These are phyloP conservation scores for Bertia moriformis DNA, from an alignment of 2,329 filamentous ascomycete species.

Conservation along the genomic window DNA sequence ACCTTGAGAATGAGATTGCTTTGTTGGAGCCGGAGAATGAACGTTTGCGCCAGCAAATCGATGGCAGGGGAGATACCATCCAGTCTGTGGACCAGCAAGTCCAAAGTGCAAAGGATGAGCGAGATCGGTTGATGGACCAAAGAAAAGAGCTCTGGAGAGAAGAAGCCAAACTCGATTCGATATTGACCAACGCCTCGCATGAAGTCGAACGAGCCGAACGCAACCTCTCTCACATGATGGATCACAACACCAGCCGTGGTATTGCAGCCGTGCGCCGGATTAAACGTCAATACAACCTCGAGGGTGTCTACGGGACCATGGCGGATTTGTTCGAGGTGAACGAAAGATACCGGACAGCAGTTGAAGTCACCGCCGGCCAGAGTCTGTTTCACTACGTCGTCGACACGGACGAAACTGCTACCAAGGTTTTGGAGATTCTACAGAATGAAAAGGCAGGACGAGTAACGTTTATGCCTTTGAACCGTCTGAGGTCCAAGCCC, in stretches of 20 bases:
- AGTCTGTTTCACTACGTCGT: conserved; percentile 95
- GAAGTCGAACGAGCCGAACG: conserved; percentile 68
- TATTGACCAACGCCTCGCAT: conserved; percentile 59
- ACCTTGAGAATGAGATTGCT: conserved; percentile 59
- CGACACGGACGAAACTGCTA: conserved; percentile 78
- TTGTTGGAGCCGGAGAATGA: not conserved
- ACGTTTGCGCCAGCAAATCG: conserved; percentile 55
- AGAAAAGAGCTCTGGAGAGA: conserved; percentile 78
- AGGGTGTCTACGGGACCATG: conserved; percentile 80
- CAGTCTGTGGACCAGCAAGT: conserved; percentile 60
- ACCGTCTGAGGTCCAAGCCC: conserved; percentile 57
- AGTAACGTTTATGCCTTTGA: conserved; percentile 88
- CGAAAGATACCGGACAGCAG: conserved; percentile 72
- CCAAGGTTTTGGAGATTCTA: conserved; percentile 64
- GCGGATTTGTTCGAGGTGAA: conserved; percentile 82
- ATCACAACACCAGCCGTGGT: conserved; percentile 72
- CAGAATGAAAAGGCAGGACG: conserved; percentile 69
- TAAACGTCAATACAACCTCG: conserved; percentile 63
- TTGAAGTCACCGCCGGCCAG: conserved; percentile 82
- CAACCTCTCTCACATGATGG: conserved; percentile 71
- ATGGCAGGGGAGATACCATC: conserved; percentile 65
- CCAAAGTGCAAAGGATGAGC: conserved; percentile 60
- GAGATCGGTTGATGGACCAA: conserved; percentile 71
- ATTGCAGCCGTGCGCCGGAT: conserved; percentile 75
- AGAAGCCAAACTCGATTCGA: conserved; percentile 70